A percentile compares a stretch with the other conserved stretches of the same genome.
These are phyloP conservation scores for Diatrype stigma DNA, from an alignment of 2,329 filamentous ascomycete species.

Conservation along the genomic window DNA sequence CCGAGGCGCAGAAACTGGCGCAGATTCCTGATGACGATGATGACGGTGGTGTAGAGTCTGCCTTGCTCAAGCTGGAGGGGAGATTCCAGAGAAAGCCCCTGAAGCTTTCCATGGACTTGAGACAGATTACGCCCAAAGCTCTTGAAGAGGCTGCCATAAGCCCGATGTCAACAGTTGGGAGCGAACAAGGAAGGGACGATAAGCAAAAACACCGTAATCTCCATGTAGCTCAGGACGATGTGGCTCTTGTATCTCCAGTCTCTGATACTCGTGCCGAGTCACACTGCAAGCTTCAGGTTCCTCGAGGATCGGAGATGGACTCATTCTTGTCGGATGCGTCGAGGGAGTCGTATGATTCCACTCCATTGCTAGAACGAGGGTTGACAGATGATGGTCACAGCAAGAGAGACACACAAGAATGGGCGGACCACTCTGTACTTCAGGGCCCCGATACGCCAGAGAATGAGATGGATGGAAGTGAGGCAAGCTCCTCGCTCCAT, in stretches of 20 bases:
- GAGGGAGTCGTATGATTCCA: slow-evolving; percentile 70
- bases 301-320: slow-evolving; percentile 32
- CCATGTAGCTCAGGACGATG: slow-evolving; percentile 39
- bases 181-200: slow-evolving; percentile 31
- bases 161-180: slow-evolving; percentile 16
- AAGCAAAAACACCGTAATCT: slow-evolving; percentile 43
- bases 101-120: slow-evolving; percentile 37
- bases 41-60: slow-evolving; percentile 88
- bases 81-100: slow-evolving; percentile 60
- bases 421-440: slow-evolving; percentile 53
- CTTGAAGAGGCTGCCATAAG: slow-evolving; percentile 14
- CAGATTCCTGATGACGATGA: slow-evolving; percentile 82
- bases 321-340: slow-evolving; percentile 60
- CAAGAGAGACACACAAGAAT: slow-evolving; percentile 39
- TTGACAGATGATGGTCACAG: slow-evolving; percentile 45
- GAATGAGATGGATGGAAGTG: slow-evolving; percentile 26
- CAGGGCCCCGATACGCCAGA: slow-evolving; percentile 39
- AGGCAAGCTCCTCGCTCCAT: slow-evolving; percentile 27
- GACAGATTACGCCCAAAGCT: slow-evolving; percentile 16
- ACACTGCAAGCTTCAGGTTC: slow-evolving; percentile 15
- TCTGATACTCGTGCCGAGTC: slow-evolving; percentile 15
- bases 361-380: slow-evolving; percentile 70
- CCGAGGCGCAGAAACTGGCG: slow-evolving; percentile 80
- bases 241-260: slow-evolving; percentile 26
- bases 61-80: slow-evolving; percentile 86